These are phyloP conservation scores for Ophiocordyceps camponoti-floridani DNA, from an alignment of 2,329 filamentous ascomycete genomes.

Conservation along the genomic window DNA sequence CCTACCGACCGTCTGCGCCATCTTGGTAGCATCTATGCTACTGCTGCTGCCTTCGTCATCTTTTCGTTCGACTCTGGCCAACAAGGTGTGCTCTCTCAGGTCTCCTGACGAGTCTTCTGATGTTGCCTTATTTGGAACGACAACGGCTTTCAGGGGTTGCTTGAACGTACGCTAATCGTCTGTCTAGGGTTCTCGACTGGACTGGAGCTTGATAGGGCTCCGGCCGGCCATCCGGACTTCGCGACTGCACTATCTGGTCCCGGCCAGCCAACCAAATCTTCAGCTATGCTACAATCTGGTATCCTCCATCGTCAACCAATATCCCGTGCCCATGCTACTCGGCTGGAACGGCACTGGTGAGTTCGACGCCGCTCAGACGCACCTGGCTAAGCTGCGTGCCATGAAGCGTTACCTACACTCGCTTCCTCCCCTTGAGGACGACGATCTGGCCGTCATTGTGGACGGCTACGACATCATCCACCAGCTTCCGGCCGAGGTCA, in stretches of 20 bases:
- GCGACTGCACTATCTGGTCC: conserved; percentile 18
- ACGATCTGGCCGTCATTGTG: conserved; percentile 44
- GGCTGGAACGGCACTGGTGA: conserved; percentile 18
- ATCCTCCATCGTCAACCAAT: conserved; percentile 18
- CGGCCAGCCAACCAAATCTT: conserved; percentile 17
- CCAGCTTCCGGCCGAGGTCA: conserved; percentile 43
- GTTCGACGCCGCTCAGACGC: conserved; percentile 15
- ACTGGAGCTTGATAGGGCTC: background rate
- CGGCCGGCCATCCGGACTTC: conserved; percentile 7
- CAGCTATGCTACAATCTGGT: conserved; percentile 20
- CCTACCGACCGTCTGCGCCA: background rate
- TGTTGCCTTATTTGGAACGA: no score
- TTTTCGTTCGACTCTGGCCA: background rate
- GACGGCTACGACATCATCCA: conserved; percentile 48
- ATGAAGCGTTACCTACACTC: conserved; percentile 16
- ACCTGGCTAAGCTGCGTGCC: conserved; percentile 20
- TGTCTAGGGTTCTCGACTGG: background rate
- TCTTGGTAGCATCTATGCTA: background rate
- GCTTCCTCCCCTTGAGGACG: conserved; percentile 15
- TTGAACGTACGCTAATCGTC: background rate
- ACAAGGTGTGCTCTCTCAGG: no score
- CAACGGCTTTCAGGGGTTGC: no score
- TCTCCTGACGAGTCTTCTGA: no score
- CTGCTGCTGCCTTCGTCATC: background rate
- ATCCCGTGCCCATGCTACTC: conserved; percentile 18